Evolutionary conservation across 805 yeast genomes (phyloP).

Genomic region (Metschnikowia matae): DNA sequence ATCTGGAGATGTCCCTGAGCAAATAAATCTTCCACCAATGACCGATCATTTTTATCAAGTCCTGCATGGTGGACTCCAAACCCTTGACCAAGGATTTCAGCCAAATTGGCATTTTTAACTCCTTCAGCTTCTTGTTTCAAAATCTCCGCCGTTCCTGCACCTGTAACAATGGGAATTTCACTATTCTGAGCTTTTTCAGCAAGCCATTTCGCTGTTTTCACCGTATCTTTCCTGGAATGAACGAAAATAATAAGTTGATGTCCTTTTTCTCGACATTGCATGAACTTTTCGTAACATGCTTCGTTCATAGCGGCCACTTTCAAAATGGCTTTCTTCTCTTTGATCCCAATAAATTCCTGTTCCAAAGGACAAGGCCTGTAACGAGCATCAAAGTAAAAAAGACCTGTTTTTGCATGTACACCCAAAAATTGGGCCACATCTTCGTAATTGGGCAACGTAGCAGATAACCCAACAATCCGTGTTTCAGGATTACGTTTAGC

Average conservation of each 20-base stretch:
- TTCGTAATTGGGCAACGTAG: constrained; percentile 82
- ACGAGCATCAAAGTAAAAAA: constrained; percentile 78
- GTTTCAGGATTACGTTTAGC: constrained; percentile 43
- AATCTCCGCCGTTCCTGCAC: constrained; percentile 58
- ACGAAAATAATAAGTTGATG: constrained; percentile 88
- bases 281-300: constrained; percentile 73
- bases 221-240: constrained; percentile 90
- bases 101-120: constrained; percentile 50
- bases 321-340: constrained; percentile 76
- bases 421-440: constrained; percentile 83
- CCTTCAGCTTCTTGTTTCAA: constrained; percentile 58
- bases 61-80: constrained; percentile 95
- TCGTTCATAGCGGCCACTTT: constrained; percentile 81
- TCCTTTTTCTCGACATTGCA: constrained; percentile 55
- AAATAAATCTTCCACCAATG: constrained; percentile 77
- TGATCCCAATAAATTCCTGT: constrained; percentile 84
- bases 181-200: constrained; percentile 57
- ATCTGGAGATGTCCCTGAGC: constrained; percentile 85
- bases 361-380: constrained; percentile 91
- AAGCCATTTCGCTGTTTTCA: constrained; percentile 73
- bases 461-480: constrained; percentile 82
- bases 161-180: constrained; percentile 28
- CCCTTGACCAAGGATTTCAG: constrained; percentile 62
- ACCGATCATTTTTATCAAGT: constrained; percentile 64
- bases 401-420: constrained; percentile 53